Evolutionary conservation across 2,329 filamentous ascomycete genomes (phyloP).

Genomic region (Xylaria hypoxylon): DNA sequence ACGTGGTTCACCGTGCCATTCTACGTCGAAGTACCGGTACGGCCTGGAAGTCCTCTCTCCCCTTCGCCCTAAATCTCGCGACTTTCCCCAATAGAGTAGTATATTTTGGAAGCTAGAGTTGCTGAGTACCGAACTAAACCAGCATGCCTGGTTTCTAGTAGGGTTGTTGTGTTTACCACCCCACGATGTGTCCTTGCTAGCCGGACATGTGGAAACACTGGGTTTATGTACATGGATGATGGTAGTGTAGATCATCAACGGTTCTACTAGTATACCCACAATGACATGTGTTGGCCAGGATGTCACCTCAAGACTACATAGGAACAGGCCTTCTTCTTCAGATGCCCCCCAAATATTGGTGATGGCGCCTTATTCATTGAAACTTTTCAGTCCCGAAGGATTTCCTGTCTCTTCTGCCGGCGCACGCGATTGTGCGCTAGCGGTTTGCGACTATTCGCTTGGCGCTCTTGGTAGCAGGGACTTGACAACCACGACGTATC

Average conservation of each 20-base stretch:
- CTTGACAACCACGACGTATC: background rate
- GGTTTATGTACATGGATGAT: too few species aligned
- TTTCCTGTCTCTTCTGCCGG: background rate
- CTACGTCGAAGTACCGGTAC: slow-evolving; percentile 31
- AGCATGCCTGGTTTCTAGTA: slow-evolving; percentile 6
- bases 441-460: background rate
- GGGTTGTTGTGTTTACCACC: slow-evolving; percentile 7
- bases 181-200: slow-evolving; percentile 13
- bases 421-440: background rate
- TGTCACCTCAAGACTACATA: too few species aligned
- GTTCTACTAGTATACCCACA: background rate
- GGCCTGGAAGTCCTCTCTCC: background rate
- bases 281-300: too few species aligned
- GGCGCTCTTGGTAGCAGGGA: background rate
- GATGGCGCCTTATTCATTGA: background rate
- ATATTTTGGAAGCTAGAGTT: slow-evolving; percentile 12
- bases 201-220: background rate
- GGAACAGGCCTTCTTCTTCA: too few species aligned
- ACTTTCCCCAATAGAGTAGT: slow-evolving; percentile 34
- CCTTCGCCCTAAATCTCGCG: slow-evolving; percentile 7
- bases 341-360: background rate
- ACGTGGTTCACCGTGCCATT: slow-evolving; percentile 22
- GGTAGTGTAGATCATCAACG: too few species aligned
- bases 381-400: background rate
- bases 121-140: slow-evolving; percentile 1